Evolutionary conservation across 805 yeast species (phyloP).

Genomic region (Ogataea allantospora): DNA sequence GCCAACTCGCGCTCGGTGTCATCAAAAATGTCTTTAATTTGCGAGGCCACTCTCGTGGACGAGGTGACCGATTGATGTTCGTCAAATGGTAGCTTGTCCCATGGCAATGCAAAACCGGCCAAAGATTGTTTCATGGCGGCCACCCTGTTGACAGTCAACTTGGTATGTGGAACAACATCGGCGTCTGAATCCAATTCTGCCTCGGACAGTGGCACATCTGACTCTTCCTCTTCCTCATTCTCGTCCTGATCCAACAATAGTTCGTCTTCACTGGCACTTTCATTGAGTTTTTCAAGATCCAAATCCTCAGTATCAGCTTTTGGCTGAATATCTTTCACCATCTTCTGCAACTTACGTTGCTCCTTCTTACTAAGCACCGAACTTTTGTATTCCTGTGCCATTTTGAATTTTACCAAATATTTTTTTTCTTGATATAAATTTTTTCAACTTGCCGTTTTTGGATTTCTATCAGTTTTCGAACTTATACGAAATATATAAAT

Average conservation of each 20-base stretch:
- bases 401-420: conserved; percentile 1
- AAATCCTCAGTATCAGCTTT: conserved; percentile 35
- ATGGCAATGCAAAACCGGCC: conserved; percentile 64
- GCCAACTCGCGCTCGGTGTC: conserved; percentile 95
- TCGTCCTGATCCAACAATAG: conserved; percentile 17
- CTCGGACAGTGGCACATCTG: conserved; percentile 84
- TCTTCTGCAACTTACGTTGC: conserved; percentile 30
- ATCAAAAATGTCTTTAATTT: conserved; percentile 84
- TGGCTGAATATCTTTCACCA: conserved; percentile 29
- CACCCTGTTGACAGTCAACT: conserved; percentile 80
- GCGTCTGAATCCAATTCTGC: conserved; percentile 93
- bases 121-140: conserved; percentile 76
- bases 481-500: conserved; percentile 2
- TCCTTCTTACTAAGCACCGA: conserved; percentile 60
- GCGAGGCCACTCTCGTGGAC: conserved; percentile 55
- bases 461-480: not conserved
- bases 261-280: not conserved
- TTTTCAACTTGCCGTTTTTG: conserved; percentile 8
- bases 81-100: conserved; percentile 65
- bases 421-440: conserved; percentile 9
- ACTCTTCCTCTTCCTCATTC: conserved; percentile 54
- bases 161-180: conserved; percentile 89
- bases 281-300: conserved; percentile 24
- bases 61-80: conserved; percentile 81
- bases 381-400: conserved; percentile 39